phyloP scores from a whole-genome alignment of 78 protist genomes.

The Planoprotostelium fungivorum region DNA sequence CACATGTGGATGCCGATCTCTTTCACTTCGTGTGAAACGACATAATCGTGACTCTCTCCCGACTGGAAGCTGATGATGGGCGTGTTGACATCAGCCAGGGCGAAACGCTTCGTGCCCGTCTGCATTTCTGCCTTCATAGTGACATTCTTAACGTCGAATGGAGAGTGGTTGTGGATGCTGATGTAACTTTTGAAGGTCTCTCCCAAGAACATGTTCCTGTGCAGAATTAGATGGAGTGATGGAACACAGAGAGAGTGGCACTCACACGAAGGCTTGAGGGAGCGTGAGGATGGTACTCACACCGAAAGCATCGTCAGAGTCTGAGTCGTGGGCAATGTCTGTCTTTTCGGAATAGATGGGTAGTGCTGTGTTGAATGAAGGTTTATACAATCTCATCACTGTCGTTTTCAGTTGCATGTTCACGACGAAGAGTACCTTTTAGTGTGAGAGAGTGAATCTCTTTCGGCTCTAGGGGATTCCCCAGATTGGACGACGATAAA shows the following conservation, averaged over 20 bases:
- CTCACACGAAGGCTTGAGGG: background rate
- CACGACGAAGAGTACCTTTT: too few species aligned
- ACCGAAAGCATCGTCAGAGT: background rate
- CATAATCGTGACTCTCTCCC: constrained; percentile 46
- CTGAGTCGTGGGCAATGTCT: background rate
- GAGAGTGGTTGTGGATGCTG: constrained; percentile 48
- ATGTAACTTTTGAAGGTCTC: constrained; percentile 41
- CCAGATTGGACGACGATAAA: too few species aligned
- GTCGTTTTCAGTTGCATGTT: too few species aligned
- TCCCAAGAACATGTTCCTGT: constrained; percentile 26
- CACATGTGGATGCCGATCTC: constrained; percentile 54
- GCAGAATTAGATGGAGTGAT: background rate
- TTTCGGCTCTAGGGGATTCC: background rate
- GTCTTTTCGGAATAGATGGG: background rate
- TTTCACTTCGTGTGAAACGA: constrained; percentile 50
- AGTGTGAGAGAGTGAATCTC: background rate
- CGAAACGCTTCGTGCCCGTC: constrained; percentile 31
- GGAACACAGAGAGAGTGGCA: background rate
- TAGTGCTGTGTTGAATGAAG: background rate
- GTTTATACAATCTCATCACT: background rate
- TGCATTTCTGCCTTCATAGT: constrained; percentile 46
- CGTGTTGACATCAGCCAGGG: constrained; percentile 23
- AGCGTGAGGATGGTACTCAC: background rate
- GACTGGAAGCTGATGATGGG: constrained; percentile 31
- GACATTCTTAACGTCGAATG: constrained; percentile 39